Base-by-base conservation (phyloP, 2,329 filamentous ascomycete genomes). In the Colletotrichum karsti region DNA sequence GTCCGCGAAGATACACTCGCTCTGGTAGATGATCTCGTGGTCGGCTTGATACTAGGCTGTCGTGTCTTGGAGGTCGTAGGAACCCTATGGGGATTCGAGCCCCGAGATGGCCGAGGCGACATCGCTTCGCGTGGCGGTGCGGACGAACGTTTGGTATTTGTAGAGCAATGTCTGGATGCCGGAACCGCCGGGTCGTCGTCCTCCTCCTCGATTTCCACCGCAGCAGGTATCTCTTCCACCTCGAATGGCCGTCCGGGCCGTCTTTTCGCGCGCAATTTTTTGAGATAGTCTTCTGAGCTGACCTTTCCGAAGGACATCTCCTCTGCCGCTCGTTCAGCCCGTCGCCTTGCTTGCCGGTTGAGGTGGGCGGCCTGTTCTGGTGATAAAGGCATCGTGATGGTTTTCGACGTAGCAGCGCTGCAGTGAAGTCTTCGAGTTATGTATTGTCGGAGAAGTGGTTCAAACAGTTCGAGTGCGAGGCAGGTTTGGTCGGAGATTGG, bases 211-310 rank as follows among this genome's bases (percentile, higher is more conserved):
- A 68, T 55, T 4, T 68, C 65, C 8, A 68, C 53, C 8, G 65
- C 65, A 3, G 65, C 65, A 7, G 60, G 60, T 18, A 58, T 64
- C 1, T 68, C 24, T 4, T 35, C 54, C 2, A 68, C 37, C 20
- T 68, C 65, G 28, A 55, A 64, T 7, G 44, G 53, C 30, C 60
- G 51, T 15, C 50, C 39, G 5, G 65, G 65, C 7, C 65, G 65
- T 8, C 65, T 44, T 33, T 58, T 68, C 28, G 65, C 53, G 6
- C 65, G 44, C 10, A 68, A 30, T 26, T 30, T 28, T 30, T 33
- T 64, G 26, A 68, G 46, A 5, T 68, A 68, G 1, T 68, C 65
- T 20, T 68, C 65, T 7, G 65, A 68, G 39, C 30, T 64, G 39
- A 68, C 60, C 10, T 54, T 28, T 18, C 54, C 44, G 12, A 65